Base-by-base conservation (phyloP, 352 stramenopile genomes). In the Phytophthora pseudosyringae region DNA sequence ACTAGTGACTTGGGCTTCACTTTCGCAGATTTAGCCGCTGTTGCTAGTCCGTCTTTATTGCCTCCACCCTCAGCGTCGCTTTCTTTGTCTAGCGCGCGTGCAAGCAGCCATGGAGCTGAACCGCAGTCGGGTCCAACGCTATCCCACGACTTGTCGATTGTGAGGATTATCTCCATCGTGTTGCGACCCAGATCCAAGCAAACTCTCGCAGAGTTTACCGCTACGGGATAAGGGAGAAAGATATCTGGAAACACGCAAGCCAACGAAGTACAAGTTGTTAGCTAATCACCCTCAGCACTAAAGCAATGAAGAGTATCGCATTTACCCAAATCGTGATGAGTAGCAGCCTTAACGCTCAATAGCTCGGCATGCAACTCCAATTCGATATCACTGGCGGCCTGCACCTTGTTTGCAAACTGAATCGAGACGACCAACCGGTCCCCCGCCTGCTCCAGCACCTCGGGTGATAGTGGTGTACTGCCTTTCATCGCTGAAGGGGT, bases 161-260 rank as follows among this genome's bases (percentile, higher is more conserved):
- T 31, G 1, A 80, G 15, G 5, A 47, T 55, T 16, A 93, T 46
- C 5, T 71, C 56, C 49, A 94, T 38, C 1, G 25, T 64, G 33
- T 89, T 88, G 3, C 46, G 45, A 31, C 31, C 40, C 9, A 46
- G 61, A 58, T 81, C 44, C 4, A 92, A 70, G 13, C 63, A 61
- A 31, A 84, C 81, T 4, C 40, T 66, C n/a, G 72, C 60, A 7
- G 71, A 68, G 1, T 64, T 55, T 9, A 78, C 32, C 7, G 69
- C 28, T 9, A 94, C 73, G 7, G 84, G 86, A 47, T 88, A 93
- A 31, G 86, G 86, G 13, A 94, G 73, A 49, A 85, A 91, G 11
- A 87, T 69, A 25, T 61, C 74, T 88, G 36, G 1, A 59, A 56
- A 16, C 32, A 32, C n/a, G 9, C 5, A n/a, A 5, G 16, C 12